phyloP scores from a whole-genome alignment of 305 asterid genomes.

The Fraxinus dipetala region DNA sequence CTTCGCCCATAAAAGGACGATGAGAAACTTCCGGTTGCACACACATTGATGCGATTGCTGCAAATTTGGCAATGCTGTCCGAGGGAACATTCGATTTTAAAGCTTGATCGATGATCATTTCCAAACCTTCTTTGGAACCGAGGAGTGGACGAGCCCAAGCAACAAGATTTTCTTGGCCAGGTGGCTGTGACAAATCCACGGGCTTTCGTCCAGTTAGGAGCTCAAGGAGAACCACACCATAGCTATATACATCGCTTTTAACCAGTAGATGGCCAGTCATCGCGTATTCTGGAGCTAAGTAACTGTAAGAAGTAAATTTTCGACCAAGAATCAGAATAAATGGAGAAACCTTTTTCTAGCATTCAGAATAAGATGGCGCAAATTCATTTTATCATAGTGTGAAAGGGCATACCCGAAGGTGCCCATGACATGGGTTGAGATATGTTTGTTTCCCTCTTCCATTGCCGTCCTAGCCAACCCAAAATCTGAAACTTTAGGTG shows the following conservation, averaged over 20 bases:
- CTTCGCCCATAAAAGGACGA: conserved; percentile 98
- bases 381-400: background rate
- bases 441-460: conserved; percentile 59
- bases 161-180: conserved; percentile 83
- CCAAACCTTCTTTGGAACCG: conserved; percentile 53
- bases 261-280: conserved; percentile 98
- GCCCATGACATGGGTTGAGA: conserved; percentile 79
- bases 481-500: conserved; percentile 91
- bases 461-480: conserved; percentile 86
- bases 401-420: conserved; percentile 54
- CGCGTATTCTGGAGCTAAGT: conserved; percentile 93
- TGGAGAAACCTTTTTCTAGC: background rate
- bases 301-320: conserved; percentile 41
- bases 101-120: conserved; percentile 52
- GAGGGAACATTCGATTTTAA: conserved; percentile 36
- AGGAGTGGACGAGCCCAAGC: conserved; percentile 91
- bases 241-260: conserved; percentile 92
- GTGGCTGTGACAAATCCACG: conserved; percentile 76
- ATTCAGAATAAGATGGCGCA: background rate
- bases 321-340: conserved; percentile 4
- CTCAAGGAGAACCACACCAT: conserved; percentile 89
- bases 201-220: conserved; percentile 89
- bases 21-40: conserved; percentile 95
- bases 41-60: conserved; percentile 95
- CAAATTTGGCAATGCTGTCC: conserved; percentile 59